A percentile compares a stretch with the other conserved stretches of the same genome.
Conservation (phyloP, 2,329 filamentous ascomycete genomes). For the Neonectria neomacrospora region DNA sequence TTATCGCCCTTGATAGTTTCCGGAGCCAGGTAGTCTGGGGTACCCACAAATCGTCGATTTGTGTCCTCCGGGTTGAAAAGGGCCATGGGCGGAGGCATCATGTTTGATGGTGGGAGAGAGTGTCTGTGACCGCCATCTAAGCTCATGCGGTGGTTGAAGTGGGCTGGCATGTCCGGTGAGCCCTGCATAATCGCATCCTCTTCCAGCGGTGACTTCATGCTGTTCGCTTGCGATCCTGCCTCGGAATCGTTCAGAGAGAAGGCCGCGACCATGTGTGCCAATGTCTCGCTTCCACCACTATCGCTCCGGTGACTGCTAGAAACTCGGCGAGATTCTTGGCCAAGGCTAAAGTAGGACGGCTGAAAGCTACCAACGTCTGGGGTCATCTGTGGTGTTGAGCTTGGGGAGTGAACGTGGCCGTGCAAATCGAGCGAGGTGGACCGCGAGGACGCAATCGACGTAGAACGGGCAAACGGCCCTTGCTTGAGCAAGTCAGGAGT, state of each 20-base stretch:
- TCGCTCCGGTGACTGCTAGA: slow-evolving; percentile 87
- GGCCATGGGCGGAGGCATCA: slow-evolving; percentile 92
- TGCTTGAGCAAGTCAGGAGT: slow-evolving; percentile 93
- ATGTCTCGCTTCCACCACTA: slow-evolving; percentile 87
- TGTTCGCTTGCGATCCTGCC: slow-evolving; percentile 54
- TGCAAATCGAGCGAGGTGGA: slow-evolving; percentile 95
- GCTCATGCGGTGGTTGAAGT: slow-evolving; percentile 45
- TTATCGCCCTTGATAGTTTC: slow-evolving; percentile 96
- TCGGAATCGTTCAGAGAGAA: slow-evolving; percentile 77
- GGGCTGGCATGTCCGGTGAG: slow-evolving; percentile 79
- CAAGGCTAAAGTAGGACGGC: slow-evolving; percentile 91
- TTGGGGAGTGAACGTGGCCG: slow-evolving; percentile 76
- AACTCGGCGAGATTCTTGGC: slow-evolving; percentile 73
- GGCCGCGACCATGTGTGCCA: slow-evolving; percentile 83
- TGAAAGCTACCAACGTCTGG: slow-evolving; percentile 75
- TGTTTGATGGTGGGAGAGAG: slow-evolving; percentile 64
- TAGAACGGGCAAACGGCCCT: slow-evolving; percentile 86
- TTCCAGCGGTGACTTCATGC: slow-evolving; percentile 72
- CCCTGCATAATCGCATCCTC: slow-evolving; percentile 79
- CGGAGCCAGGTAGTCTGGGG: slow-evolving; percentile 94
- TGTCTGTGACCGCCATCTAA: slow-evolving; percentile 49
- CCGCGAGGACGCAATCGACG: slow-evolving; percentile 88
- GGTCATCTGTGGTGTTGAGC: slow-evolving; percentile 86
- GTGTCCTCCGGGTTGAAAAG: slow-evolving; percentile 96
- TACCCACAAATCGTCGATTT: slow-evolving; percentile 93